A percentile compares a stretch with the other conserved stretches of the same genome.
These are phyloP conservation scores for Calonectria hawksworthii DNA, from an alignment of 2,329 filamentous ascomycete species.

Conservation along the genomic window DNA sequence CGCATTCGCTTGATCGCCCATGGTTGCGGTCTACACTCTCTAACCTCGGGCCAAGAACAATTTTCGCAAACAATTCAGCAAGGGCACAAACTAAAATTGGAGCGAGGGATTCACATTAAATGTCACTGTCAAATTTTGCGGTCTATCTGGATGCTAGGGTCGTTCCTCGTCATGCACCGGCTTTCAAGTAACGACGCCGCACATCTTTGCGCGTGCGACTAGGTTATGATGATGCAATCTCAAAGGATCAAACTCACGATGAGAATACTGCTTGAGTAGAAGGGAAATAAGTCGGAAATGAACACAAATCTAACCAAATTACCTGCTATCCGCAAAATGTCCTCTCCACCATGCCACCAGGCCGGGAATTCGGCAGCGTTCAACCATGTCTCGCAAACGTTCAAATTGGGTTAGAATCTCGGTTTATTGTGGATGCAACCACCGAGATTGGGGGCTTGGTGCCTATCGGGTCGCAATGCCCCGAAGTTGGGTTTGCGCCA, in stretches of 20 bases:
- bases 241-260: background rate
- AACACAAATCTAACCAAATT: background rate
- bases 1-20: background rate
- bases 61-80: background rate
- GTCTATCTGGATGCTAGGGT: background rate
- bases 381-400: background rate
- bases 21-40: background rate
- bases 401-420: background rate
- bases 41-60: background rate
- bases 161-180: background rate
- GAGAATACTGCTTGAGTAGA: background rate
- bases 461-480: background rate
- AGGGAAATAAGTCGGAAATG: background rate
- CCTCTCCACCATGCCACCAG: background rate
- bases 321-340: background rate
- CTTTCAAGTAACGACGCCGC: background rate
- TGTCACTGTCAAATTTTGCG: background rate
- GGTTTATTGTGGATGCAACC: background rate
- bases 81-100: no score
- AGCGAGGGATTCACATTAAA: background rate
- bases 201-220: background rate
- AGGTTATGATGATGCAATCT: background rate
- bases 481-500: background rate
- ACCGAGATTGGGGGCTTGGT: background rate
- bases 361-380: background rate